Conservation (phyloP, 352 stramenopile genomes). For the Pythium brachiatum region DNA sequence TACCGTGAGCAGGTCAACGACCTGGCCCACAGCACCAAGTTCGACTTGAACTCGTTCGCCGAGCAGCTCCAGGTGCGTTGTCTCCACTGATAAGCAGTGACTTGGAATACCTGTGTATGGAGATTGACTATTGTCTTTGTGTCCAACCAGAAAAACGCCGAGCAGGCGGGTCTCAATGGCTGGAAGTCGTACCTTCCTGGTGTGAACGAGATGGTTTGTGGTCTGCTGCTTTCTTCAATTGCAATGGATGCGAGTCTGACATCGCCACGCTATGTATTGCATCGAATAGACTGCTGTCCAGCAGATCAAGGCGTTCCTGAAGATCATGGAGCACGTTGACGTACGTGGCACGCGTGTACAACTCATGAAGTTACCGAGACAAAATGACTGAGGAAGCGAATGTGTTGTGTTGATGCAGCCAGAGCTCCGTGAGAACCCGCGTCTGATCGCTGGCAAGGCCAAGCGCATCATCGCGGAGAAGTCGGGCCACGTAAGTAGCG, state of each 20-base stretch:
- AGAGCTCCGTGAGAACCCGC: constrained; percentile 64
- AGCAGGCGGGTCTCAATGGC: constrained; percentile 63
- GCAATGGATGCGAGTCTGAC: neutral
- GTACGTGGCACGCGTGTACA: constrained; percentile 20
- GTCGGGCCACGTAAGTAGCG: constrained; percentile 61
- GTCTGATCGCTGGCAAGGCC: constrained; percentile 79
- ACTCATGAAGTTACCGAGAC: neutral
- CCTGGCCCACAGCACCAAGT: constrained; percentile 60
- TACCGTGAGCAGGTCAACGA: constrained; percentile 80
- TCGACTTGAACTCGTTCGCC: constrained; percentile 70
- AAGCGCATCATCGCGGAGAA: constrained; percentile 85
- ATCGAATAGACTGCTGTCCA: constrained; percentile 68
- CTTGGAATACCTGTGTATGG: too few relatives aligned
- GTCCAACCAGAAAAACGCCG: constrained; percentile 66
- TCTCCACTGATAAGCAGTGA: neutral
- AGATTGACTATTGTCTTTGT: neutral
- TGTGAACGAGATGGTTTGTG: constrained; percentile 66
- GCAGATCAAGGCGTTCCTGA: constrained; percentile 82
- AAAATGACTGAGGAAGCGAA: neutral
- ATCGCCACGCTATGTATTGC: neutral
- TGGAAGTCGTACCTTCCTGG: constrained; percentile 81
- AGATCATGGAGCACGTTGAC: constrained; percentile 76
- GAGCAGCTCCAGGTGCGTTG: constrained; percentile 58
- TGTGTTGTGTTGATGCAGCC: constrained; percentile 30
- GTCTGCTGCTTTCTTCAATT: neutral